Conservation (phyloP, 2,329 filamentous ascomycete genomes). For the Colletotrichum sidae region DNA sequence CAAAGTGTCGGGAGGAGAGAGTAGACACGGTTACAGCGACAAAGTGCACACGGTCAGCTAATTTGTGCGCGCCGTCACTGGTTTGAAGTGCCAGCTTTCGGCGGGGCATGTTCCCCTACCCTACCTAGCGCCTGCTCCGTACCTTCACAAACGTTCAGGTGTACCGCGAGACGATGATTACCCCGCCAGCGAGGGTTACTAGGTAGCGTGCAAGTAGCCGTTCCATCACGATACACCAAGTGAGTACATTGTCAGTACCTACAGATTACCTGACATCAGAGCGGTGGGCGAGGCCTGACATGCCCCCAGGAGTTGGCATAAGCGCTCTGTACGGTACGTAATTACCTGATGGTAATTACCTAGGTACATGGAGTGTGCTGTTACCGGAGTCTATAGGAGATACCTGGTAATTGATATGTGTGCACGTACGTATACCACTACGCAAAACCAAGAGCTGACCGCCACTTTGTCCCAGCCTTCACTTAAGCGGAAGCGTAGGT, state of each 20-base stretch:
- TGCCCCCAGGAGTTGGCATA: too few species aligned
- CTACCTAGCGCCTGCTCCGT: slow-evolving; percentile 23
- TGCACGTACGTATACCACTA: too few species aligned
- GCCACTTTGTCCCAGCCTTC: too few species aligned
- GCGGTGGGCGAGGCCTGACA: too few species aligned
- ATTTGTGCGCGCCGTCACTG: slow-evolving; percentile 38
- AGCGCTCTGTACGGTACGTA: too few species aligned
- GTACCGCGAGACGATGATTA: neutral
- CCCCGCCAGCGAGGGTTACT: slow-evolving; percentile 28
- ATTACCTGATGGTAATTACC: too few species aligned
- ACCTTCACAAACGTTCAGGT: neutral
- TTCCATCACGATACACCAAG: too few species aligned
- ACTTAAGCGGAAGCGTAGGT: too few species aligned
- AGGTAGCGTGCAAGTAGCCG: slow-evolving; percentile 3
- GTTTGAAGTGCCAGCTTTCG: slow-evolving; percentile 37
- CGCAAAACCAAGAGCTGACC: too few species aligned
- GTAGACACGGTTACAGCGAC: slow-evolving; percentile 24
- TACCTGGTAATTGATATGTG: too few species aligned
- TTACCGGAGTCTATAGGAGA: too few species aligned
- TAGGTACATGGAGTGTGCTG: too few species aligned
- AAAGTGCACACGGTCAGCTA: slow-evolving; percentile 38
- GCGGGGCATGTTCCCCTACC: slow-evolving; percentile 37
- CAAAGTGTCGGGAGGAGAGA: slow-evolving; percentile 18
- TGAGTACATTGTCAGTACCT: slow-evolving; percentile 2
- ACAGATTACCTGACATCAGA: neutral